Conservation (phyloP, 1,139 yeast species). For the Torulaspora globosa region DNA sequence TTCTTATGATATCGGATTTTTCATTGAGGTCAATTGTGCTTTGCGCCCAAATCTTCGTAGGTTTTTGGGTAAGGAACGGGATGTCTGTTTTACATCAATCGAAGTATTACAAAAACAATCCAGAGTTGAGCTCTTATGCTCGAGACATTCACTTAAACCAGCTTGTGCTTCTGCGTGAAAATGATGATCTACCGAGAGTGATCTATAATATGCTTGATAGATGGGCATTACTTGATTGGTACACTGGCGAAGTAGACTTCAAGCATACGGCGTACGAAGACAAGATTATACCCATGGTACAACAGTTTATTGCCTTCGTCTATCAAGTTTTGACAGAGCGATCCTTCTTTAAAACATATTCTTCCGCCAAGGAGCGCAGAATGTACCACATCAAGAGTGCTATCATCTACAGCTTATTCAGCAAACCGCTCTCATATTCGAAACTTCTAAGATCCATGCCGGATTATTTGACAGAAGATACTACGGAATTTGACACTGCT, state of each 20-base stretch:
- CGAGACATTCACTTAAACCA: conserved; percentile 61
- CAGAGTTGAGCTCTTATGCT: conserved; percentile 38
- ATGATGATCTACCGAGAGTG: conserved; percentile 40
- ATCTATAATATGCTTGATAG: conserved; percentile 53
- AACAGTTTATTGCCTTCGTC: conserved; percentile 51
- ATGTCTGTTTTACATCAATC: conserved; percentile 48
- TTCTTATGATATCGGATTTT: conserved; percentile 49
- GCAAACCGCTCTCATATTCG: conserved; percentile 54
- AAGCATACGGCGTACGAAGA: conserved; percentile 55
- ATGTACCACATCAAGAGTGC: conserved; percentile 37
- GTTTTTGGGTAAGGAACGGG: conserved; percentile 70
- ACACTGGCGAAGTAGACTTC: conserved; percentile 39
- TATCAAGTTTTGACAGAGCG: conserved; percentile 58
- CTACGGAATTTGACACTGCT: conserved; percentile 38
- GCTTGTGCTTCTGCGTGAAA: conserved; percentile 46
- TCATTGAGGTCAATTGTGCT: conserved; percentile 57
- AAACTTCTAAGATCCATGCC: conserved; percentile 43
- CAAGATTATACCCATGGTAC: conserved; percentile 48
- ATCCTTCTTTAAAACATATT: conserved; percentile 41
- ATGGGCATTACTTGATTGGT: conserved; percentile 60
- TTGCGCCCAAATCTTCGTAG: conserved; percentile 51
- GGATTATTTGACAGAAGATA: conserved; percentile 38
- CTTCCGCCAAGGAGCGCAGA: conserved; percentile 34
- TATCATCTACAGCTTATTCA: conserved; percentile 48
- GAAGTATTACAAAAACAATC: conserved; percentile 37